A percentile compares a stretch with the other conserved stretches of the same genome.
Evolutionary conservation across 2,329 filamentous ascomycete genomes (phyloP).

Genomic region (Penicillium polonicum): DNA sequence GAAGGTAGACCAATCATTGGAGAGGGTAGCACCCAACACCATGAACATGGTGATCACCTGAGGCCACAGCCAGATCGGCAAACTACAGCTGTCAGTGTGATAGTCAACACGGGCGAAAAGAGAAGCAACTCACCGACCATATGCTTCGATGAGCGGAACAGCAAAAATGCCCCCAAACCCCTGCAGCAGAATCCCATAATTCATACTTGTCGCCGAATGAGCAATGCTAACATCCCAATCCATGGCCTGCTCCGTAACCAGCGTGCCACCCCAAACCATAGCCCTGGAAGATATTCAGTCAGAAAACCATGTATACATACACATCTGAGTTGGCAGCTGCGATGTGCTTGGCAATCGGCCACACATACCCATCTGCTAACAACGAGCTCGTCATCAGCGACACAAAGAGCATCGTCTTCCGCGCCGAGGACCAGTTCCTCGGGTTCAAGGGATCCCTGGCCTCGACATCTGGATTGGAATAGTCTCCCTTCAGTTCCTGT

Average conservation of each 20-base stretch:
- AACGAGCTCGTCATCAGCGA: constrained; percentile 38
- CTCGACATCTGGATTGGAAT: background rate
- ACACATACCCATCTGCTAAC: constrained; percentile 36
- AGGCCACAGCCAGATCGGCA: constrained; percentile 46
- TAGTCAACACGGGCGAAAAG: background rate
- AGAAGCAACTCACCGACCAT: constrained; percentile 37
- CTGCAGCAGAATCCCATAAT: constrained; percentile 42
- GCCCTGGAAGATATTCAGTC: constrained; percentile 21
- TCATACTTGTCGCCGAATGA: constrained; percentile 41
- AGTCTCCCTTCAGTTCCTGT: constrained; percentile 4
- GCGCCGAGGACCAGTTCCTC: constrained; percentile 30
- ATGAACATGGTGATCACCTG: constrained; percentile 41
- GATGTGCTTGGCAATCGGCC: background rate
- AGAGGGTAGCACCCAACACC: constrained; percentile 42
- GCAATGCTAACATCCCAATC: constrained; percentile 36
- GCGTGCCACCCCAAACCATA: constrained; percentile 44
- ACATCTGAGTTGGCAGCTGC: background rate
- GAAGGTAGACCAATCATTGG: constrained; percentile 41
- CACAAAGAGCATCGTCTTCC: constrained; percentile 35
- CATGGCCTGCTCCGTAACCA: constrained; percentile 39
- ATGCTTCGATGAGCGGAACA: constrained; percentile 41
- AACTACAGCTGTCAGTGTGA: constrained; percentile 23
- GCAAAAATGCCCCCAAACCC: constrained; percentile 41
- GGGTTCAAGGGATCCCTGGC: constrained; percentile 25
- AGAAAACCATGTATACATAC: background rate